These are phyloP conservation scores for Knufia fluminis DNA, from an alignment of 2,329 filamentous ascomycete genomes.

Conservation along the genomic window DNA sequence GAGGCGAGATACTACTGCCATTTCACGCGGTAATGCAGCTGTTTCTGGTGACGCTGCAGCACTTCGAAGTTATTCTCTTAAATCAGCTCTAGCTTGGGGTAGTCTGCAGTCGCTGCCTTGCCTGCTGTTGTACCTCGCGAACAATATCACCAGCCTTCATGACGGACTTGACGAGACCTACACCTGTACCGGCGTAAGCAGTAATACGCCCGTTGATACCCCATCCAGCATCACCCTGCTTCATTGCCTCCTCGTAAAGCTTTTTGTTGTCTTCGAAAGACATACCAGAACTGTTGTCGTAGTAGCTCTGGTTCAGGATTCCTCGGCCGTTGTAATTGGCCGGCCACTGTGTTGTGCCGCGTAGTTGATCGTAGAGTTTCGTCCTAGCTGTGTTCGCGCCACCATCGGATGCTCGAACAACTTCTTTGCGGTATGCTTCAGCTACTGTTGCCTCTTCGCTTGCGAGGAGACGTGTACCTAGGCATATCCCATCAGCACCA, in stretches of 20 bases:
- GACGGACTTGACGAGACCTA: conserved; percentile 48
- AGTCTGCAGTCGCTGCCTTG: conserved; percentile 12
- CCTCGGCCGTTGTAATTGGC: conserved; percentile 48
- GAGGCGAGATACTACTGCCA: too few relatives aligned
- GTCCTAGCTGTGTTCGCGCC: conserved; percentile 42
- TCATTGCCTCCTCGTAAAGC: conserved; percentile 40
- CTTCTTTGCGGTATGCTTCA: conserved; percentile 41
- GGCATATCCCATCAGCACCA: conserved; percentile 45
- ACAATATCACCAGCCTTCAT: conserved; percentile 45
- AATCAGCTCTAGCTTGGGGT: not conserved
- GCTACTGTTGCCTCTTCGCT: conserved; percentile 40
- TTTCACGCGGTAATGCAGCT: too few relatives aligned
- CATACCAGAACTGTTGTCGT: conserved; percentile 32
- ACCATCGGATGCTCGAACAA: conserved; percentile 43
- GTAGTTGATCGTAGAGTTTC: conserved; percentile 45
- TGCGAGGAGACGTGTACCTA: conserved; percentile 58
- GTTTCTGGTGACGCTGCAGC: too few relatives aligned
- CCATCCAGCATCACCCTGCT: conserved; percentile 45
- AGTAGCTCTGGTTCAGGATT: conserved; percentile 47
- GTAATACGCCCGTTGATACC: conserved; percentile 47
- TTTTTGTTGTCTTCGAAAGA: conserved; percentile 33
- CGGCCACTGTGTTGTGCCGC: conserved; percentile 52
- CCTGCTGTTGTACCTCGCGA: conserved; percentile 18
- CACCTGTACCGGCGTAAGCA: conserved; percentile 53
- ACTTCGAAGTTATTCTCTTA: too few relatives aligned